phyloP scores from a whole-genome alignment of 2,329 filamentous ascomycete species.

The Zymoseptoria brevis region DNA sequence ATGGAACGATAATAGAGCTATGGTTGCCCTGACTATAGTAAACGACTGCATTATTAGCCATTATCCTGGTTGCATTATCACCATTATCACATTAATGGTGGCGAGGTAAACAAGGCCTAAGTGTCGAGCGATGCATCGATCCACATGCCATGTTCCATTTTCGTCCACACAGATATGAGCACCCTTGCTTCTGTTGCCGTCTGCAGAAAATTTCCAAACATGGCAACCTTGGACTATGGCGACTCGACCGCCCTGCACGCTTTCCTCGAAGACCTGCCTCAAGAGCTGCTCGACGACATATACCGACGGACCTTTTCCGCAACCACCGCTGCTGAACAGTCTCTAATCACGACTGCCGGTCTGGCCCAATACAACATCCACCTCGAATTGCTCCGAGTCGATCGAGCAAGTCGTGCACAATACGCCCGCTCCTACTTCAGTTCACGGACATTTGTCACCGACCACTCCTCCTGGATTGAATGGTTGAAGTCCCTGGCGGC shows the following conservation, averaged over 20 bases:
- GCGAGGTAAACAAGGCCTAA: too few relatives aligned
- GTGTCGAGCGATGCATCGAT: too few relatives aligned
- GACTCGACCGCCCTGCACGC: neutral
- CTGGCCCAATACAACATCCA: neutral
- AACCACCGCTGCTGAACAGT: neutral
- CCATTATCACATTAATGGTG: too few relatives aligned
- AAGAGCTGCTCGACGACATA: conserved; percentile 1
- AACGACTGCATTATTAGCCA: too few relatives aligned
- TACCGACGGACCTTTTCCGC: conserved; percentile 1
- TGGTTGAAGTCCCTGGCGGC: neutral
- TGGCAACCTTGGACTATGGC: neutral
- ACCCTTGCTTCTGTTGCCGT: neutral
- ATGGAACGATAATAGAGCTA: too few relatives aligned
- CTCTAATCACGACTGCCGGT: neutral
- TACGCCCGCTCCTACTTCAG: neutral
- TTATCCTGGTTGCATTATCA: too few relatives aligned
- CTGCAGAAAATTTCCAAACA: neutral
- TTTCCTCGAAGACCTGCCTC: neutral
- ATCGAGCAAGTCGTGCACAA: neutral
- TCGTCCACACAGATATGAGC: neutral
- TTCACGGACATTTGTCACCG: neutral
- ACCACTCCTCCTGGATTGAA: neutral
- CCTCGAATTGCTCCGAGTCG: neutral
- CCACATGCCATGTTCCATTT: neutral
- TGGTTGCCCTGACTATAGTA: too few relatives aligned